Base-by-base conservation (phyloP, 2,329 filamentous ascomycete species). In the Nemania sp. region DNA sequence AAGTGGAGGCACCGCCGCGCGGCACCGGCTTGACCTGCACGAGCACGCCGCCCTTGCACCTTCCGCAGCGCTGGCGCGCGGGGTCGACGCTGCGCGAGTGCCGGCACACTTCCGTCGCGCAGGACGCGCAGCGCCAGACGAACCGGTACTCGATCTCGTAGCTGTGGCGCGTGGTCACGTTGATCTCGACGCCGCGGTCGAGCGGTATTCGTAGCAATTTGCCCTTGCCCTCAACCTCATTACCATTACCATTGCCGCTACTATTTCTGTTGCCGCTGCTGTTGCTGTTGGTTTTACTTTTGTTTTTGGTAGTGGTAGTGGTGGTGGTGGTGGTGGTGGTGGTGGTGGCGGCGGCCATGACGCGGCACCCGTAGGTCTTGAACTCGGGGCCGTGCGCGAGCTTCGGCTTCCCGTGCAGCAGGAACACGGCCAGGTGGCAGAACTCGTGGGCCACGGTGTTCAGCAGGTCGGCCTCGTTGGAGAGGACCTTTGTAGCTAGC, bases 401-500 rank as follows among this genome's bases (percentile, higher is more conserved):
- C 51, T 84, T 86, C 37, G 83, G 86, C 30, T 92, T 76, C 30
- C 86, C 84, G 43, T 81, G 86, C 59, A 97, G 77, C 84, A 97
- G 95, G 71, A 93, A 97, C 65, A 91, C 96, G 37, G 90, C 87
- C 1, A 97, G 76, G 68, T 99, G 94, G 70, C 94, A 97, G 75
- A 94, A 97, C 66, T 99, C 94, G 70, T 99, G 94, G 0, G 93
- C 91, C n/a, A 97, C 75, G 0, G 94, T 91, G 70, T 97, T 97
- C 59, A 94, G 80, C 1, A 97, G 80, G 3, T 90, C 84, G 53
- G 88, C 73, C 61, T 89, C 83, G 65, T 87, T 81, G 67, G 91
- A 85, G 57, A 97, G 91, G 41, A 97, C 86, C 69, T 95, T 96
- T 49, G 90, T 85, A 0, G 92, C 90, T 2, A 97, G 82, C 68